Percentiles rank a stretch among this genome's conserved stretches.
These are phyloP conservation scores for Ascocoryne sarcoides DNA, from an alignment of 2,329 filamentous ascomycete genomes.

Conservation along the genomic window DNA sequence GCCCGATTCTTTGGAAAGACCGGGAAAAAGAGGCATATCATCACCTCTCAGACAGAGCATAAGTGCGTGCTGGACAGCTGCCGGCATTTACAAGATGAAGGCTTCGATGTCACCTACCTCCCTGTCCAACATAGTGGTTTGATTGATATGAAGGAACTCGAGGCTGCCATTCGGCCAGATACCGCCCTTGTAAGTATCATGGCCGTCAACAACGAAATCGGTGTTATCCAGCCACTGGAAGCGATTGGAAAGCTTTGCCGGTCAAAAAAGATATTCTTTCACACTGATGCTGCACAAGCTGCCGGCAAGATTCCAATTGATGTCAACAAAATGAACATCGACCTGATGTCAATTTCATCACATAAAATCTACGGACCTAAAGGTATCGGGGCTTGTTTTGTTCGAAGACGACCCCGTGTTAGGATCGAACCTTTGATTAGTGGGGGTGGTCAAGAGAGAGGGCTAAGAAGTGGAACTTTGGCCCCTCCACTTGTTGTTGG, in stretches of 20 bases:
- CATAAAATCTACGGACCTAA: constrained; percentile 99
- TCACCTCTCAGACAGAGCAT: constrained; percentile 96
- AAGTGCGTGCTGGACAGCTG: constrained; percentile 98
- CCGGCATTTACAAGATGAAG: constrained; percentile 91
- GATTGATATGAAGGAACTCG: constrained; percentile 72
- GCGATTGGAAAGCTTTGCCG: constrained; percentile 91
- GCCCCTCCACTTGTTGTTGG: constrained; percentile 83
- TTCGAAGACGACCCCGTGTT: constrained; percentile 84
- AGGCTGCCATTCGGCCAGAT: constrained; percentile 82
- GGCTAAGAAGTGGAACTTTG: constrained; percentile 86
- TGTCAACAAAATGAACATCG: constrained; percentile 96
- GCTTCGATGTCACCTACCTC: constrained; percentile 93
- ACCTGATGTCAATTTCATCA: constrained; percentile 96
- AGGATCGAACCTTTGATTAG: constrained; percentile 93
- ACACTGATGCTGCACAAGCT: constrained; percentile 91
- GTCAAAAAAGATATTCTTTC: constrained; percentile 91
- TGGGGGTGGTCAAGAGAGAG: constrained; percentile 92
- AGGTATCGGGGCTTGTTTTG: constrained; percentile 92
- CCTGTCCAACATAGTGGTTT: constrained; percentile 84
- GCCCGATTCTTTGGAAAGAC: constrained; percentile 87
- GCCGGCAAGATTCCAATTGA: constrained; percentile 98
- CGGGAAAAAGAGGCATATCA: constrained; percentile 97
- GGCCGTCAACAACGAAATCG: constrained; percentile 99
- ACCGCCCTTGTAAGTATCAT: constrained; percentile 93
- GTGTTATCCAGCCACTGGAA: constrained; percentile 92